A percentile compares a stretch with the other conserved stretches of the same genome.
Conservation (phyloP, 768 basidiomycete genomes). For the Suillus alpinus region DNA sequence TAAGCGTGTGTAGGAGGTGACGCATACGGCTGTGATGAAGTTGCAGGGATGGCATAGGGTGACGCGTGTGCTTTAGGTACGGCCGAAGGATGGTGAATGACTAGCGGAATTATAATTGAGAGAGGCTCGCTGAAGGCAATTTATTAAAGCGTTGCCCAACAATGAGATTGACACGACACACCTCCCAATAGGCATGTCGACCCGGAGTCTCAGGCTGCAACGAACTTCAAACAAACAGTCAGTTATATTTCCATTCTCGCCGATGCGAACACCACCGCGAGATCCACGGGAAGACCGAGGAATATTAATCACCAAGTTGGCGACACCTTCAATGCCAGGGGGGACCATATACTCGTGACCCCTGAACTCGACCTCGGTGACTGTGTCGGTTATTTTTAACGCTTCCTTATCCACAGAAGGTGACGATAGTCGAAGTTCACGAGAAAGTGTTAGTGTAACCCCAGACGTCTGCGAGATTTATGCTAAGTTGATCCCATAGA, state of each 20-base stretch:
- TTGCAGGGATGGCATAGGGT: slow-evolving; percentile 12
- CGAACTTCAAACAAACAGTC: slow-evolving; percentile 68
- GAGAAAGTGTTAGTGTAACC: slow-evolving; percentile 56
- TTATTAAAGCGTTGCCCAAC: slow-evolving; percentile 8
- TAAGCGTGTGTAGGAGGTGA: slow-evolving; percentile 14
- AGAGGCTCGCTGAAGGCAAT: slow-evolving; percentile 61
- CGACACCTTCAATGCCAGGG: slow-evolving; percentile 75
- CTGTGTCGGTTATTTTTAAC: slow-evolving; percentile 63
- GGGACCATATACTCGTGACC: slow-evolving; percentile 73
- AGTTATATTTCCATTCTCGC: slow-evolving; percentile 41
- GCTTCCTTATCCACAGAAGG: slow-evolving; percentile 41
- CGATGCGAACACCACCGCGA: slow-evolving; percentile 58
- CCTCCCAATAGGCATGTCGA: slow-evolving; percentile 70
- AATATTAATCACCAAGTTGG: slow-evolving; percentile 78
- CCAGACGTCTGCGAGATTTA: slow-evolving; percentile 55
- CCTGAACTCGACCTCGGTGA: slow-evolving; percentile 66
- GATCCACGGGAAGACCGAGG: slow-evolving; percentile 64
- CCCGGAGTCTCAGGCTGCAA: slow-evolving; percentile 58
- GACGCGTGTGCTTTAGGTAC: slow-evolving; percentile 39
- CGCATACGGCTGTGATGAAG: slow-evolving; percentile 18
- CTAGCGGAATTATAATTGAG: slow-evolving; percentile 58
- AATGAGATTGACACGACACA: slow-evolving; percentile 29
- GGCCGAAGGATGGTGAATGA: slow-evolving; percentile 62
- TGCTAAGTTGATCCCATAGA: slow-evolving; percentile 2
- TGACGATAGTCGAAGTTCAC: slow-evolving; percentile 57